These are phyloP conservation scores for Rhodomyrtus psidioides DNA, from an alignment of 441 rosid species.

Conservation along the genomic window DNA sequence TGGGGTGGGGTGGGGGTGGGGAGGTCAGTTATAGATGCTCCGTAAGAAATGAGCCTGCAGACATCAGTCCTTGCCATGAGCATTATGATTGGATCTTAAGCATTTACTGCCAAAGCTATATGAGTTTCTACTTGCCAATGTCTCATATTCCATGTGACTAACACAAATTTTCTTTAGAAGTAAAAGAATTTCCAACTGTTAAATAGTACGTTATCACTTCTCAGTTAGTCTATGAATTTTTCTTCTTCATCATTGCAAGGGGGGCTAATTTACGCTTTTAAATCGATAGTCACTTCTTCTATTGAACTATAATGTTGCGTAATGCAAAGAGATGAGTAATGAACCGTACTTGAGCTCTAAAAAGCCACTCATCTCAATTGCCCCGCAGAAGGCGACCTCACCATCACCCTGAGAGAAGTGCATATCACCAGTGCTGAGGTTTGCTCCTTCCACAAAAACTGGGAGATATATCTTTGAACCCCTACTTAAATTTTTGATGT, in stretches of 20 bases:
- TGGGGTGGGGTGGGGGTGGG: no score
- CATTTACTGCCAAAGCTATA: not conserved
- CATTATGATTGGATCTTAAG: not conserved
- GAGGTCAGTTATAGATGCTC: not conserved
- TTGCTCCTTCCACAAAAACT: constrained; percentile 84
- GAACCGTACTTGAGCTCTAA: constrained; percentile 69
- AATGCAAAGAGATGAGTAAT: not conserved
- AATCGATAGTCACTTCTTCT: not conserved
- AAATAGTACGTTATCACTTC: not conserved
- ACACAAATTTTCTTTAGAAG: not conserved
- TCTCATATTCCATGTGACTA: not conserved
- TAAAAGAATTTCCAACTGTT: not conserved
- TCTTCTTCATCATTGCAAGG: not conserved
- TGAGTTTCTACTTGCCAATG: not conserved
- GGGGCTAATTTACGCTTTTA: not conserved
- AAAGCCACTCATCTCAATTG: constrained; percentile 96
- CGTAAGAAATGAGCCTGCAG: not conserved
- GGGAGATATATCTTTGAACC: constrained; percentile 88
- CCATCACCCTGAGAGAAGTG: constrained; percentile 99
- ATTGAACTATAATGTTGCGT: not conserved
- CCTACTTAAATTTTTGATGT: constrained; percentile 82
- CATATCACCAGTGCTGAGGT: constrained; percentile 92
- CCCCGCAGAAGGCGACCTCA: constrained; percentile 89
- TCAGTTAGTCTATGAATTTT: not conserved
- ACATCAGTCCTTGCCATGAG: not conserved